phyloP scores from a whole-genome alignment of 257 asterid species.

The Anisodus acutangulus region DNA sequence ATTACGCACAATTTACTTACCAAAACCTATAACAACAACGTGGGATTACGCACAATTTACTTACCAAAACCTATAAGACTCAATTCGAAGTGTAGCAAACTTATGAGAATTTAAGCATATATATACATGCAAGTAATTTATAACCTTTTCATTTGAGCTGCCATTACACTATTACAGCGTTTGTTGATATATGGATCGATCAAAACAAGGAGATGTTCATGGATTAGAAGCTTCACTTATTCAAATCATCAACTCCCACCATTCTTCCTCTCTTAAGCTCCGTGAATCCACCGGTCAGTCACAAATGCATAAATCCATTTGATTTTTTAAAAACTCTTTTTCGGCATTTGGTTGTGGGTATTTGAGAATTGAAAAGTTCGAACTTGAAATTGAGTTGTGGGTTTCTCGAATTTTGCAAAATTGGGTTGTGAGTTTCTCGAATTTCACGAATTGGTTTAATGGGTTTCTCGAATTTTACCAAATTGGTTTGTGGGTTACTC shows the following conservation, averaged over 20 bases:
- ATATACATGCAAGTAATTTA: no score
- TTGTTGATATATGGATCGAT: conserved; percentile 59
- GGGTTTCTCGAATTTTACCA: not conserved
- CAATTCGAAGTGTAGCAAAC: not conserved
- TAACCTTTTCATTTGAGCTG: not conserved
- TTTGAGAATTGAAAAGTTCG: not conserved
- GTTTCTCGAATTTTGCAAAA: not conserved
- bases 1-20: no score
- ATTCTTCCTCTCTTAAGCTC: conserved; percentile 53
- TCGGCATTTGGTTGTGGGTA: not conserved
- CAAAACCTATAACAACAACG: no score
- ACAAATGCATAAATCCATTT: not conserved
- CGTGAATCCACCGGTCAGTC: conserved; percentile 74
- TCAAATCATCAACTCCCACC: conserved; percentile 67
- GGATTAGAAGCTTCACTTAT: conserved; percentile 76
- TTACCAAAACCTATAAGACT: not conserved
- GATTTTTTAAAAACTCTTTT: not conserved
- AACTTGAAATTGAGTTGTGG: not conserved
- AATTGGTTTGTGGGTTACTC: not conserved
- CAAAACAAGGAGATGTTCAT: conserved; percentile 54
- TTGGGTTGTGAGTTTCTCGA: not conserved
- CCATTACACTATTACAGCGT: not conserved
- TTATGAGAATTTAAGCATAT: not conserved
- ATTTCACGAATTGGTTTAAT: not conserved
- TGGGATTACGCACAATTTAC: no score